Percentiles rank a stretch among this genome's conserved stretches.
Evolutionary conservation across 2,329 filamentous ascomycete species (phyloP).

Genomic region (Fusarium globosum): DNA sequence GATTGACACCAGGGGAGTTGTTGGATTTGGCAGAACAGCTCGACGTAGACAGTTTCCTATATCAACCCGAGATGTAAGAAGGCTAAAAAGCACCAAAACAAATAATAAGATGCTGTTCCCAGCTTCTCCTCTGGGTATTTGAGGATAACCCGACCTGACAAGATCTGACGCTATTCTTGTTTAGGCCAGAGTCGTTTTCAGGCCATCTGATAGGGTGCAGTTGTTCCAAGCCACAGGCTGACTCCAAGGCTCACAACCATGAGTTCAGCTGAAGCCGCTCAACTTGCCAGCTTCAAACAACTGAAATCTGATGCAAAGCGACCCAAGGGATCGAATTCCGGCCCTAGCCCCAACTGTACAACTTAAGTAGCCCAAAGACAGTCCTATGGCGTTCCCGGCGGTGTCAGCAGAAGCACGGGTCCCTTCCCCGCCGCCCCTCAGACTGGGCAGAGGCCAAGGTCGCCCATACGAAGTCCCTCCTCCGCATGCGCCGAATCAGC

Average conservation of each 20-base stretch:
- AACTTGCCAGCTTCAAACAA: background rate
- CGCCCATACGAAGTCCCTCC: background rate
- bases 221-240: background rate
- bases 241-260: background rate
- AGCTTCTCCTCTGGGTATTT: background rate
- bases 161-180: background rate
- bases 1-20: conserved; percentile 47
- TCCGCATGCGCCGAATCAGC: background rate
- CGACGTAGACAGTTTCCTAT: conserved; percentile 42
- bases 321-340: fast-evolving
- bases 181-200: background rate
- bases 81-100: too few species aligned
- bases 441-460: background rate
- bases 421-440: background rate
- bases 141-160: background rate
- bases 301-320: fast-evolving
- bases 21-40: conserved; percentile 48
- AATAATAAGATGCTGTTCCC: background rate
- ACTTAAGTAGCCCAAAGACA: background rate
- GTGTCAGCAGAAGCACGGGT: background rate
- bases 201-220: background rate
- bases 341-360: fast-evolving
- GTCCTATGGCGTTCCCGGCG: background rate
- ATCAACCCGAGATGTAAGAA: conserved; percentile 29
- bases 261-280: background rate